Conservation (phyloP, 2,329 filamentous ascomycete genomes). For the Aaosphaeria arxii region DNA sequence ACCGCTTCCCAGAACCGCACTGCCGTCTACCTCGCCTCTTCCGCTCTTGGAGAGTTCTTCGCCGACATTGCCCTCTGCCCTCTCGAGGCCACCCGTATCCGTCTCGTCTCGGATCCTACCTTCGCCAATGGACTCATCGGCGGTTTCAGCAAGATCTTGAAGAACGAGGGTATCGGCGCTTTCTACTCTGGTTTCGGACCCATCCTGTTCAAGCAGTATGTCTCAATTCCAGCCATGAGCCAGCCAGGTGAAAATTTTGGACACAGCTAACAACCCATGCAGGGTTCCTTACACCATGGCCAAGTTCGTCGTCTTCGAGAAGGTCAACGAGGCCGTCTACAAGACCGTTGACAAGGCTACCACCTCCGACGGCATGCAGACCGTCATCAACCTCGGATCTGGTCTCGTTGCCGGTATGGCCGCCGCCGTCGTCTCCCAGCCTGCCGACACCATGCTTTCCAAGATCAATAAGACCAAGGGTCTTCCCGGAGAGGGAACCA, state of each 20-base stretch:
- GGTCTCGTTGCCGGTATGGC: slow-evolving; percentile 86
- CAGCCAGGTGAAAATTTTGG: background rate
- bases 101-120: slow-evolving; percentile 83
- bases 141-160: slow-evolving; percentile 80
- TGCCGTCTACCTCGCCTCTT: slow-evolving; percentile 71
- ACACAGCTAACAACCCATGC: background rate
- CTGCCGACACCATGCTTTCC: slow-evolving; percentile 88
- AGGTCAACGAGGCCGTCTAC: slow-evolving; percentile 76
- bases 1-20: slow-evolving; percentile 73
- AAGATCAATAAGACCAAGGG: slow-evolving; percentile 97
- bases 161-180: slow-evolving; percentile 76
- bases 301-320: slow-evolving; percentile 94
- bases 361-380: slow-evolving; percentile 68
- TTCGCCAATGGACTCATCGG: slow-evolving; percentile 77
- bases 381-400: slow-evolving; percentile 77
- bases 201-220: slow-evolving; percentile 45
- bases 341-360: slow-evolving; percentile 65
- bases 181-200: slow-evolving; percentile 87
- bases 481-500: slow-evolving; percentile 79
- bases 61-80: slow-evolving; percentile 83
- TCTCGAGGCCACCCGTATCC: slow-evolving; percentile 89
- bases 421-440: slow-evolving; percentile 82
- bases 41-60: slow-evolving; percentile 62
- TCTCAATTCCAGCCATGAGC: background rate
- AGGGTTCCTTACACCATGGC: slow-evolving; percentile 91